Evolutionary conservation across 371 early-diverging fungal species (phyloP).

Genomic region (Rhizopus microsporus): DNA sequence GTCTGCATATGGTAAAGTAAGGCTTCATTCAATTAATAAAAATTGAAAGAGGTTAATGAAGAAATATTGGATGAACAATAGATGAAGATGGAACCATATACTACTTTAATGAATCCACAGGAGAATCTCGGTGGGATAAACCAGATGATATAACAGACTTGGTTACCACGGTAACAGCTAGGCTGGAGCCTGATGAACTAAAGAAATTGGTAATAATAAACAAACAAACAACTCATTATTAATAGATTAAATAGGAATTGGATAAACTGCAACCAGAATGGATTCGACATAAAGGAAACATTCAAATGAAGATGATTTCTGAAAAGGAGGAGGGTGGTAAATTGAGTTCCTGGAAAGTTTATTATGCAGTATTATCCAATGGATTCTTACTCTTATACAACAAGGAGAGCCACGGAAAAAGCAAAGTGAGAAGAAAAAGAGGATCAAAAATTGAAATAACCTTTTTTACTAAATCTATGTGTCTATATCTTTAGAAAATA

Average conservation of each 20-base stretch:
- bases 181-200: slow-evolving; percentile 32
- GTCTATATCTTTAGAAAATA: neutral
- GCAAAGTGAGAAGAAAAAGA: slow-evolving; percentile 28
- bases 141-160: slow-evolving; percentile 7
- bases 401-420: slow-evolving; percentile 38
- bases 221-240: neutral
- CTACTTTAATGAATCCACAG: slow-evolving; percentile 48
- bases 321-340: slow-evolving; percentile 49
- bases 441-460: neutral
- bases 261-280: slow-evolving; percentile 40
- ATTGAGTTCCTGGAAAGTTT: slow-evolving; percentile 51
- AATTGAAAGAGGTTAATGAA: neutral
- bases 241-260: slow-evolving; percentile 23
- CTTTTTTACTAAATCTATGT: neutral
- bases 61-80: slow-evolving; percentile 6
- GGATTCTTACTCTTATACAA: slow-evolving; percentile 48
- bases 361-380: slow-evolving; percentile 44
- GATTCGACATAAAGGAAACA: slow-evolving; percentile 40
- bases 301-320: slow-evolving; percentile 53
- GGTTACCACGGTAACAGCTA: neutral
- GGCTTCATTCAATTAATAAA: too few species aligned
- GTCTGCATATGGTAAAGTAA: slow-evolving; percentile 22
- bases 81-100: slow-evolving; percentile 47
- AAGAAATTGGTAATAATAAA: slow-evolving; percentile 31
- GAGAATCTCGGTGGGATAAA: slow-evolving; percentile 49